Percentiles rank a stretch among this genome's conserved stretches.
Evolutionary conservation across 2,329 filamentous ascomycete genomes (phyloP).

Genomic region (Nemania diffusa): DNA sequence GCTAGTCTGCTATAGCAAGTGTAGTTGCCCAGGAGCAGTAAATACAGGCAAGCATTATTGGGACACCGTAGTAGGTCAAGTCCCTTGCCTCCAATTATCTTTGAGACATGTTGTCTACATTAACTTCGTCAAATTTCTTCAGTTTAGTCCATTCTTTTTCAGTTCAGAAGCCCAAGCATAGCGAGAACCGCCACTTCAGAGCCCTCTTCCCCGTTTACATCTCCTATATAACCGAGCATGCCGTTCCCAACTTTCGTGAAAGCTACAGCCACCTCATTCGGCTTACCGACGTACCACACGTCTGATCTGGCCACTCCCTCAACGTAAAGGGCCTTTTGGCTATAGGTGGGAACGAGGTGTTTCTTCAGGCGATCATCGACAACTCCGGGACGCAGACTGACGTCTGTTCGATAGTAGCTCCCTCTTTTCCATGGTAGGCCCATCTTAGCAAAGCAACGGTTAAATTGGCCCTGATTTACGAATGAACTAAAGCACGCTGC

Average conservation of each 20-base stretch:
- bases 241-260: conserved; percentile 43
- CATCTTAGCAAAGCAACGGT: conserved; percentile 41
- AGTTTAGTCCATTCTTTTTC: conserved; percentile 16
- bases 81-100: no score
- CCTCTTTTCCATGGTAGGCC: conserved; percentile 44
- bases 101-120: conserved; percentile 10
- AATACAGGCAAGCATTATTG: no score
- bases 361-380: conserved; percentile 31
- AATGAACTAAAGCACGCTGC: conserved; percentile 31
- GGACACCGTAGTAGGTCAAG: no score
- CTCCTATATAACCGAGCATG: conserved; percentile 47
- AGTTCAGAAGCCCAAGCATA: conserved; percentile 45
- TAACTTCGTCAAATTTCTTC: conserved; percentile 1
- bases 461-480: conserved; percentile 37
- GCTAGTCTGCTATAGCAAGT: no score
- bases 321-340: conserved; percentile 43
- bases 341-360: conserved; percentile 40
- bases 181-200: conserved; percentile 41
- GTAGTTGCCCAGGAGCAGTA: no score
- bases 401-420: conserved; percentile 32
- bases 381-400: conserved; percentile 38
- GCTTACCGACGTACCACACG: conserved; percentile 40
- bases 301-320: conserved; percentile 35
- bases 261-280: conserved; percentile 39
- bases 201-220: conserved; percentile 43